A percentile compares a stretch with the other conserved stretches of the same genome.
phyloP scores from a whole-genome alignment of 371 early-diverging fungal species.

The Mucor sp. region DNA sequence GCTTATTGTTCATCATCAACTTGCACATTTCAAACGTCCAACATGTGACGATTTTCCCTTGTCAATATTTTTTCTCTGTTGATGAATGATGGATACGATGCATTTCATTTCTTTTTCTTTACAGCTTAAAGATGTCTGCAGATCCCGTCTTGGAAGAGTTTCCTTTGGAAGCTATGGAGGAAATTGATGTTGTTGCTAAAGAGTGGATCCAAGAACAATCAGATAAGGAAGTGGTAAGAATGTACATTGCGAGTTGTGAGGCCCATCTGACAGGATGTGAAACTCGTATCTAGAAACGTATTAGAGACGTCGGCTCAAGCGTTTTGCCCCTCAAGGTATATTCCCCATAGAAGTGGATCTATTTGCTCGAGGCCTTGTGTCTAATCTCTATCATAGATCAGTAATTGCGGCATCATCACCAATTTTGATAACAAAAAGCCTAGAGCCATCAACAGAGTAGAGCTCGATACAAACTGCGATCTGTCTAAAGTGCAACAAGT shows the following conservation, averaged over 20 bases:
- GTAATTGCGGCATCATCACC: slow-evolving; percentile 65
- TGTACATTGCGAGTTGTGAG: background rate
- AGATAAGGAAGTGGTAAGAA: slow-evolving; percentile 54
- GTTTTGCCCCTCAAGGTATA: slow-evolving; percentile 47
- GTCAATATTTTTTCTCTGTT: background rate
- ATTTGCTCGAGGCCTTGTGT: background rate
- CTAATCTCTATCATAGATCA: slow-evolving; percentile 23
- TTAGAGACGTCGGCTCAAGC: slow-evolving; percentile 52
- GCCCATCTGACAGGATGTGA: background rate
- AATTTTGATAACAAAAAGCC: slow-evolving; percentile 55
- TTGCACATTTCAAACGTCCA: background rate
- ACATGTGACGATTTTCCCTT: background rate
- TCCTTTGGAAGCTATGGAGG: slow-evolving; percentile 14
- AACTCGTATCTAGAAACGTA: slow-evolving; percentile 44
- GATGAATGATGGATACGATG: background rate
- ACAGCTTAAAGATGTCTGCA: slow-evolving; percentile 6
- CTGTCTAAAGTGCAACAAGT: slow-evolving; percentile 57
- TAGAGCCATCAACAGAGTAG: slow-evolving; percentile 61
- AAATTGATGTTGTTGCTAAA: slow-evolving; percentile 49
- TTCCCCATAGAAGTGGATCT: background rate
- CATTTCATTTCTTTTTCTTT: background rate
- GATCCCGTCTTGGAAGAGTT: slow-evolving; percentile 9
- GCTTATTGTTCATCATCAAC: background rate
- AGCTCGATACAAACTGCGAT: slow-evolving; percentile 56
- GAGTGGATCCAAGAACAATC: slow-evolving; percentile 57